phyloP scores from a whole-genome alignment of 208 protist species.

The Naegleria lovaniensis region DNA sequence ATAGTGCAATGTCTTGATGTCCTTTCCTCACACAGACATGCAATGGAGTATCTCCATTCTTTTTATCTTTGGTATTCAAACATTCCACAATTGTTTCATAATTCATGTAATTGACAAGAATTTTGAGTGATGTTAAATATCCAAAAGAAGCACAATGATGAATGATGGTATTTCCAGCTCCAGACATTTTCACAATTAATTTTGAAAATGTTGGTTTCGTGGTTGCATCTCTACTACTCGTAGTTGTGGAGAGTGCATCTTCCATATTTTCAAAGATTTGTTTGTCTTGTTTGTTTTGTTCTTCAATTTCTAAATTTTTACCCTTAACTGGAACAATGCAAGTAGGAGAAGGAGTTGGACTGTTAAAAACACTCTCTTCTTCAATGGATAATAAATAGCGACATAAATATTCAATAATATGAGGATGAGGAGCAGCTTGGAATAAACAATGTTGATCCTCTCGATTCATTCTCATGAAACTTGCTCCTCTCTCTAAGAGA shows the following conservation, averaged over 20 bases:
- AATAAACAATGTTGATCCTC: constrained; percentile 10
- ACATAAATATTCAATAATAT: neutral
- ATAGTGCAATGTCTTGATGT: neutral
- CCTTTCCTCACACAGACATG: neutral
- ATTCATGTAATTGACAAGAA: neutral
- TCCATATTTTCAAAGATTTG: neutral
- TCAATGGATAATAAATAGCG: neutral
- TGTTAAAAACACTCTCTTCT: neutral
- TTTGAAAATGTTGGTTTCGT: neutral
- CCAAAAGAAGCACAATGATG: neutral
- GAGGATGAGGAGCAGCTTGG: neutral
- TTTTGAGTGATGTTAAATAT: neutral
- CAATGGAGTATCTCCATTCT: neutral
- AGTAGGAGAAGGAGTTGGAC: neutral
- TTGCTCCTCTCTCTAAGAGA: neutral
- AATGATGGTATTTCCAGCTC: neutral
- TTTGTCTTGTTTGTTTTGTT: neutral
- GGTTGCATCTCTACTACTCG: neutral
- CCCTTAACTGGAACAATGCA: neutral
- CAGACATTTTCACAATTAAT: neutral
- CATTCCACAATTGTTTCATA: neutral
- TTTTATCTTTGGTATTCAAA: neutral
- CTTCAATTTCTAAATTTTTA: neutral
- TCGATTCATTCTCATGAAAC: neutral
- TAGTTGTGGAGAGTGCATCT: neutral